Base-by-base conservation (phyloP, 352 stramenopile species). In the Pythium monospermum region DNA sequence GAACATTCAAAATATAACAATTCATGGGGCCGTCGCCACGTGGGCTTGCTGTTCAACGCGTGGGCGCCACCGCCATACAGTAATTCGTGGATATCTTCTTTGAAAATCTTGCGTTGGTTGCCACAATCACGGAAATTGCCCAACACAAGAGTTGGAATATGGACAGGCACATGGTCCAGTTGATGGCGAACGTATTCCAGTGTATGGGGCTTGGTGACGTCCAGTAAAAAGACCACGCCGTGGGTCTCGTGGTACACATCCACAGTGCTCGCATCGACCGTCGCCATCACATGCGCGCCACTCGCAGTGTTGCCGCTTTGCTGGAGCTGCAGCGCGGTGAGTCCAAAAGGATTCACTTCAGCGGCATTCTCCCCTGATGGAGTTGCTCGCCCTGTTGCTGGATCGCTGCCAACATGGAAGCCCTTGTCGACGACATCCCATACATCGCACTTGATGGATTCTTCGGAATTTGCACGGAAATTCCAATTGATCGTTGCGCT, bases 161-260 rank as follows among this genome's bases (percentile, higher is more conserved):
- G 73, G 22, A 76, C 55, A 0, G 84, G 83, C 23, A 95, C 83
- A 28, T 66, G 68, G 25, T 86, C 68, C 10, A 93, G 57, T 35
- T 90, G 72, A 41, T 81, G 61, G 12, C 73, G 71, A 6, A 91
- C 85, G 36, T 96, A 96, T 61, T 92, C 83, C 26, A 94, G 67
- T 37, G 83, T 90, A 49, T 86, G 61, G 55, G 68, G 78, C 53
- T 83, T 86, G 18, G 74, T 87, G 27, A 95, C 71, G 57, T 96
- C 83, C 43, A 96, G 57, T 47, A 96, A 49, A 52, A 96, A 96
- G 21, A 96, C 79, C 6, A 91, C 83, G 7, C 79, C 80, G 49
- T 91, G 81, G n/a, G 83, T 83, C 60, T 89, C 83, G 26, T 94
- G 72, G 54, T 96, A 97, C 49, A 97, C 84, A 56, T 96, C 83